These are phyloP conservation scores for Diplodia intermedia DNA, from an alignment of 2,329 filamentous ascomycete species.

Conservation along the genomic window DNA sequence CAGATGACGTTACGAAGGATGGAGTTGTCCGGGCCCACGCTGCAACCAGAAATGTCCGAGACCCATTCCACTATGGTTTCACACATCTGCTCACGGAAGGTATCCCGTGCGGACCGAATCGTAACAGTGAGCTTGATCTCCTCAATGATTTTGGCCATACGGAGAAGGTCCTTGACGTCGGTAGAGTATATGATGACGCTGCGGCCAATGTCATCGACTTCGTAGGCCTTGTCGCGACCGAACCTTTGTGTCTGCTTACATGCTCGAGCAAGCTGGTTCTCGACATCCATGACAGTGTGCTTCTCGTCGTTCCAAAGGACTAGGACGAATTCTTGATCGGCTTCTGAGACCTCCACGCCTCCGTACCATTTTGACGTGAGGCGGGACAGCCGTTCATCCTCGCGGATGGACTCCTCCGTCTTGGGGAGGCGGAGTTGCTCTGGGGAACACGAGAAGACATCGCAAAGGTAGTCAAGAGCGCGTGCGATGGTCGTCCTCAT, in stretches of 20 bases:
- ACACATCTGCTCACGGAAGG: slow-evolving; percentile 97
- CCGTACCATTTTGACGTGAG: slow-evolving; percentile 76
- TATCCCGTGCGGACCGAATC: slow-evolving; percentile 90
- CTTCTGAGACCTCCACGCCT: slow-evolving; percentile 64
- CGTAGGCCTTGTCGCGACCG: slow-evolving; percentile 77
- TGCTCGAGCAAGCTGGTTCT: slow-evolving; percentile 86
- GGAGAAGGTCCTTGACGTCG: slow-evolving; percentile 75
- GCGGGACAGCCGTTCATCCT: slow-evolving; percentile 82
- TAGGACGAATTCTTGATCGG: slow-evolving; percentile 78
- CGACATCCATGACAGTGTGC: slow-evolving; percentile 90
- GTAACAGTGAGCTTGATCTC: slow-evolving; percentile 96
- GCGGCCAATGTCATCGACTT: slow-evolving; percentile 87
- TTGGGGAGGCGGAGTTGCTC: slow-evolving; percentile 91
- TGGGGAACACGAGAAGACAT: slow-evolving; percentile 96
- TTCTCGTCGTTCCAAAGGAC: slow-evolving; percentile 99
- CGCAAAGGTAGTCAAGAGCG: slow-evolving; percentile 92
- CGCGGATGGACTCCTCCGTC: slow-evolving; percentile 77
- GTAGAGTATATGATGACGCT: slow-evolving; percentile 80
- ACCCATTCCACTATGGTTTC: slow-evolving; percentile 98
- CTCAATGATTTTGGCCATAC: slow-evolving; percentile 85
- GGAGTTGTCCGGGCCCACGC: slow-evolving; percentile 78
- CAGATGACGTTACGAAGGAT: slow-evolving; percentile 84
- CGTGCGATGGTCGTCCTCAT: slow-evolving; percentile 87
- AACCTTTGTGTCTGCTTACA: slow-evolving; percentile 75
- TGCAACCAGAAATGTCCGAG: slow-evolving; percentile 87